phyloP scores from a whole-genome alignment of 192 early-diverging fungal species.

The Coemansia reversa region DNA sequence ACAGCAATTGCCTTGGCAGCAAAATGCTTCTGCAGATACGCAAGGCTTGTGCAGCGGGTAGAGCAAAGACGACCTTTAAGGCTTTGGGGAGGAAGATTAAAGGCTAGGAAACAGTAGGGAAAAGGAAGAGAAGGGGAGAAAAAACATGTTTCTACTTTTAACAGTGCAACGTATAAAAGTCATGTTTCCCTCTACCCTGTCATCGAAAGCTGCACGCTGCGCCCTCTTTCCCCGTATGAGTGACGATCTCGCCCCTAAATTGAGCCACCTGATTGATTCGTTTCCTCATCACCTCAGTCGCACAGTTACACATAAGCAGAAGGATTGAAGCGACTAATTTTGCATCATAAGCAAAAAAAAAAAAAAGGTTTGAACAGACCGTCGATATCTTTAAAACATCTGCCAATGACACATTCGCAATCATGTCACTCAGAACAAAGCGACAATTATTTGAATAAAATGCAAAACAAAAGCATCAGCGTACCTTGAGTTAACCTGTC shows the following conservation, averaged over 20 bases:
- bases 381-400: neutral
- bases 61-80: neutral
- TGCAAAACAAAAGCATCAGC: neutral
- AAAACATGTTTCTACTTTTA: neutral
- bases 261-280: neutral
- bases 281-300: neutral
- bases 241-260: neutral
- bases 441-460: too few species aligned
- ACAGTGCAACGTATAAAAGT: neutral
- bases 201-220: neutral
- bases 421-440: too few species aligned
- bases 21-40: neutral
- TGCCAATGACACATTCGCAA: neutral
- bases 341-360: too few species aligned
- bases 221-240: neutral
- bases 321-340: too few species aligned
- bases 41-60: neutral
- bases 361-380: neutral
- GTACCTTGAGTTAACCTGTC: neutral
- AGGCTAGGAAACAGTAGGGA: too few species aligned
- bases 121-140: neutral
- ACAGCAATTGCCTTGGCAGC: neutral
- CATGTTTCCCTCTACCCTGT: neutral
- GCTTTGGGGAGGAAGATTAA: neutral
- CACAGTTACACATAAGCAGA: neutral